These are phyloP conservation scores for Guyanaporus albipodus DNA, from an alignment of 768 basidiomycete species.

Conservation along the genomic window DNA sequence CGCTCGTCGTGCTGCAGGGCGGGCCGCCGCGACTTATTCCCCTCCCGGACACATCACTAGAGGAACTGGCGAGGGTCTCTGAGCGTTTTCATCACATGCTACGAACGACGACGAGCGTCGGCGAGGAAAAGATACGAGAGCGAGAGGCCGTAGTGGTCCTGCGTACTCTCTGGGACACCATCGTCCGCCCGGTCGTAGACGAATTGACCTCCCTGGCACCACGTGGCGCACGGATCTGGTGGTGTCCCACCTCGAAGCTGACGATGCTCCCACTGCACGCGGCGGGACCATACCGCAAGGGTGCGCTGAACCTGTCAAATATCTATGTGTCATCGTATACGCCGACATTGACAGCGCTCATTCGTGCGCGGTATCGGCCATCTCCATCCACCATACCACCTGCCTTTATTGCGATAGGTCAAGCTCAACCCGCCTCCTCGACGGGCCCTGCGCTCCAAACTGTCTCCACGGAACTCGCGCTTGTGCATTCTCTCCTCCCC, in stretches of 20 bases:
- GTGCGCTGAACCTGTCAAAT: slow-evolving; percentile 6
- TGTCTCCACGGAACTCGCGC: slow-evolving; percentile 17
- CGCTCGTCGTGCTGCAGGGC: slow-evolving; percentile 30
- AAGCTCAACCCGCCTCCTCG: slow-evolving; percentile 9
- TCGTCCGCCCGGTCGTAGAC: slow-evolving; percentile 21
- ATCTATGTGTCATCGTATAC: slow-evolving; percentile 34
- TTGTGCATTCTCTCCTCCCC: slow-evolving; percentile 19
- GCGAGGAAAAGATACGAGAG: slow-evolving; percentile 25
- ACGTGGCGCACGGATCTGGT: slow-evolving; percentile 28
- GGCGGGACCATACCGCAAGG: slow-evolving; percentile 27
- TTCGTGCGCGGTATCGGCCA: slow-evolving; percentile 16
- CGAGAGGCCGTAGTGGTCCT: slow-evolving; percentile 8
- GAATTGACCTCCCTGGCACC: slow-evolving; percentile 13
- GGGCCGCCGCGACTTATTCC: slow-evolving; percentile 18
- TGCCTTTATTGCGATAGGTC: slow-evolving; percentile 20
- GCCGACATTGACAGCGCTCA: slow-evolving; percentile 29
- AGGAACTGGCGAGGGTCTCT: slow-evolving; percentile 9
- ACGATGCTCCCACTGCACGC: slow-evolving; percentile 32
- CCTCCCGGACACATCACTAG: slow-evolving; percentile 13
- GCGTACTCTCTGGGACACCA: slow-evolving; percentile 24
- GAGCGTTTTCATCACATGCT: slow-evolving; percentile 3
- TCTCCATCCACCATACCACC: not conserved
- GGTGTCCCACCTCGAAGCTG: slow-evolving; percentile 33
- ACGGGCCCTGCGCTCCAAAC: slow-evolving; percentile 8
- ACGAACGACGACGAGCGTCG: slow-evolving; percentile 4